These are phyloP conservation scores for Pseudozyma flocculosa DNA, from an alignment of 1,284 basidiomycete species.

Conservation along the genomic window DNA sequence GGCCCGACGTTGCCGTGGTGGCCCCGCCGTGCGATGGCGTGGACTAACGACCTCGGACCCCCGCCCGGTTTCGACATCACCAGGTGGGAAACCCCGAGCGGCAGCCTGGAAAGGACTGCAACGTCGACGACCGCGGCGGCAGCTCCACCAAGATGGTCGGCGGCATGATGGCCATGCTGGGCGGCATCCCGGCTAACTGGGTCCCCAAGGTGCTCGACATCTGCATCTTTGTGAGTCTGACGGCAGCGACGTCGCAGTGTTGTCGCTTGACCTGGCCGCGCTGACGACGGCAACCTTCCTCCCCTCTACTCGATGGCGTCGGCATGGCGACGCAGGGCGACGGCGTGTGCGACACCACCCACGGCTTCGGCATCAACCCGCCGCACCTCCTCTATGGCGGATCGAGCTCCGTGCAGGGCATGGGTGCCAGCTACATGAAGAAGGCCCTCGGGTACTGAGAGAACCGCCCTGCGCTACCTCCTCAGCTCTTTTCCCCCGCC, in stretches of 20 bases:
- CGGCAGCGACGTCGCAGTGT: too few species aligned
- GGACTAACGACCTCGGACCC: too few species aligned
- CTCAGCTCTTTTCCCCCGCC: too few species aligned
- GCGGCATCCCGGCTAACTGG: constrained; percentile 42
- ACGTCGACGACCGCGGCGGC: constrained; percentile 51
- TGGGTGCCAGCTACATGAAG: constrained; percentile 26
- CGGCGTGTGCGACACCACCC: constrained; percentile 47
- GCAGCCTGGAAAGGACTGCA: constrained; percentile 47
- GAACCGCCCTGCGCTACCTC: too few species aligned
- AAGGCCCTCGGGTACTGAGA: not conserved
- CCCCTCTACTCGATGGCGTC: too few species aligned
- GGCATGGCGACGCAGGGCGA: too few species aligned
- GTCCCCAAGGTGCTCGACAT: constrained; percentile 52
- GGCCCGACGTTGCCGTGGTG: too few species aligned
- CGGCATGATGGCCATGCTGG: constrained; percentile 20
- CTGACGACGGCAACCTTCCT: too few species aligned
- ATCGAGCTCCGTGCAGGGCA: constrained; percentile 31
- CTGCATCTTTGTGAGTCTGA: constrained; percentile 31
- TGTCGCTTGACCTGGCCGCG: too few species aligned
- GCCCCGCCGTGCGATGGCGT: too few species aligned
- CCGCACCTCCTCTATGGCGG: constrained; percentile 45
- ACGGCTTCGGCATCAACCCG: constrained; percentile 41
- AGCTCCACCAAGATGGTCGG: constrained; percentile 31
- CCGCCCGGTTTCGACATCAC: too few species aligned
- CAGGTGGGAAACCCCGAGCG: constrained; percentile 54